Base-by-base conservation (phyloP, 805 yeast species). In the Candida fluviatilis region DNA sequence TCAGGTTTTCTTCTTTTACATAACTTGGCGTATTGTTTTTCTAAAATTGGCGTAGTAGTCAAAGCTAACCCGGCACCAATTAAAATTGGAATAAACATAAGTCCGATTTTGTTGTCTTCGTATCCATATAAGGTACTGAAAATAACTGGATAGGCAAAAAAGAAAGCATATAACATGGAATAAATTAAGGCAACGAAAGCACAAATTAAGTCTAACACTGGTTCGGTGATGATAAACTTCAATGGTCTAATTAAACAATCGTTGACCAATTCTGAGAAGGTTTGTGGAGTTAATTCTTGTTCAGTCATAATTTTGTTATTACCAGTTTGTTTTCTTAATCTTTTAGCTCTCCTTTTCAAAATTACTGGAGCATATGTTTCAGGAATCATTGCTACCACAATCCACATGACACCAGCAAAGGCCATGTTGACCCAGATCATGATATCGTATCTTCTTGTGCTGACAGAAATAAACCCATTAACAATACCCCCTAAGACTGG, bases 341-440 rank as follows among this genome's bases (percentile, higher is more conserved):
- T 71, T 41, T 60, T 62, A 16, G 95, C 95, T 57, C 82, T 76
- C 36, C 55, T 71, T 52, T 79, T 81, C 43, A 85, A 65, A 38
- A 88, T 80, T 6, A 80, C 87, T 6, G 96, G 95, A 3, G 93
- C 85, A 60, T 82, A 85, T 14, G 97, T 89, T 64, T 89, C 97
- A n/a, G 96, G 97, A 21, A 89, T 75, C 13, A 71, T 50, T 11
- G 78, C 57, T 31, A 80, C 71, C 15, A 74, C 45, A 23, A 88
- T 67, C 84, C 90, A 83, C 80, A 83, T 80, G 3, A 76, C 75
- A 46, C 96, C 96, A 2, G 93, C 85, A 63, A 89, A 86, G 3
- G 90, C 95, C 86, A 89, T 77, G 57, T 88, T 89, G 39, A 87
- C 90, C 96, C 96, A 89, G 46, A 84, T 77, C 54, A 89, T 75